Base-by-base conservation (phyloP, 345 rosid species). In the Nasturtium officinale region DNA sequence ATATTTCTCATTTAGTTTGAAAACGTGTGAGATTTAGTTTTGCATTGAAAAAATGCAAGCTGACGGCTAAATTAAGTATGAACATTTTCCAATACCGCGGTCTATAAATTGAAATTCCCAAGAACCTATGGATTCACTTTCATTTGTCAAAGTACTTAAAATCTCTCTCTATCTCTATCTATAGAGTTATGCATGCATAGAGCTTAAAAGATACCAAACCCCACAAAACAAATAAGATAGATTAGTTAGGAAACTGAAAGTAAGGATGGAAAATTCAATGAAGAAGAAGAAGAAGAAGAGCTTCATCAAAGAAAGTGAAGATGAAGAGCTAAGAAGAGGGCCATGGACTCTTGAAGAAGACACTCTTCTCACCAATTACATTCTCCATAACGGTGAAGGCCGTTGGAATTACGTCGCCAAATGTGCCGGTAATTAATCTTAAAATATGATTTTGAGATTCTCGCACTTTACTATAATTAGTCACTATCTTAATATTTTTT, bases 261-360 rank as follows among this genome's bases (percentile, higher is more conserved):
- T 8, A 61, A 35, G 21, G 66, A 69, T 67, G 73, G 60, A 72
- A 32, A 42, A 60, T 43, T 61, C 55, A 8, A 50, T n/a, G 87
- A 85, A 67, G 85, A 82, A 57, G 82, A 85, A 67, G 85, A 82
- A 57, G 82, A 79, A 58, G 82, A 80, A 82, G 48, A 68, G 67
- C 55, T 64, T 70, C 61, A 57, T 2, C 7, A 50, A 47, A 64
- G 76, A 70, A 48, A 64, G 23, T 56, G 76, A 64, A 21, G 76
- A 77, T 9, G 30, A 17, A 63, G 84, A 82, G 65, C 82, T 93
- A 1, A 83, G 98, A 54, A 89, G 96, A 78, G 98, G 80, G 17
- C 85, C 85, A 12, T 93, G 98, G 98, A 90, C 97, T 46, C 86
- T 87, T 1, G 96, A 89, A 76, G 97, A 93, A 75, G 97, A 93